A percentile compares a stretch with the other conserved stretches of the same genome.
These are phyloP conservation scores for Sporothrix protearum DNA, from an alignment of 2,329 filamentous ascomycete genomes.

Conservation along the genomic window DNA sequence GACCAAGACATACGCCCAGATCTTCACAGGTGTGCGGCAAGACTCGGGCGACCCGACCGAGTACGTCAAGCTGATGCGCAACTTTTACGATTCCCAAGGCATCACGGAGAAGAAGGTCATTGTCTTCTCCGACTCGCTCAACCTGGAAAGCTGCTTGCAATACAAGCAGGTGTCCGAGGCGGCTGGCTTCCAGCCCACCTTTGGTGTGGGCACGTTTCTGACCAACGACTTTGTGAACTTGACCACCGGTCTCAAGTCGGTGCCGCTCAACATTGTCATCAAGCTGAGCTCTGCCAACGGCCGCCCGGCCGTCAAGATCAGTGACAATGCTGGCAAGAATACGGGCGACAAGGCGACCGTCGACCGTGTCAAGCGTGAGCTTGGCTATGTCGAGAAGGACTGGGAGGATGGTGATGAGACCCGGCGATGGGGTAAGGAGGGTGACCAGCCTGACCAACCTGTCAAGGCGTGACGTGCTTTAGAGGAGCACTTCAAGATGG, in stretches of 20 bases:
- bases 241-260: conserved; percentile 74
- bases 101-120: conserved; percentile 81
- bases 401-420: conserved; percentile 85
- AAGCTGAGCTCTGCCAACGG: conserved; percentile 85
- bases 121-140: conserved; percentile 92
- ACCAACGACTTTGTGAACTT: conserved; percentile 87
- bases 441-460: conserved; percentile 26
- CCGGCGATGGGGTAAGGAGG: conserved; percentile 68
- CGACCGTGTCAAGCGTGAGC: conserved; percentile 73
- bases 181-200: conserved; percentile 77
- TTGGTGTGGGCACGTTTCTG: conserved; percentile 92
- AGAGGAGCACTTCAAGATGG: neutral
- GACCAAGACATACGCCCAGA: conserved; percentile 68
- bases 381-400: conserved; percentile 80
- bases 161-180: conserved; percentile 83
- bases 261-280: conserved; percentile 94
- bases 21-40: conserved; percentile 81
- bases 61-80: conserved; percentile 73
- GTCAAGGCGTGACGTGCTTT: neutral
- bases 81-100: conserved; percentile 73
- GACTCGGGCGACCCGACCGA: conserved; percentile 82
- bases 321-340: conserved; percentile 87
- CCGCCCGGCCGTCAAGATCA: conserved; percentile 85
- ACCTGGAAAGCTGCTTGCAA: conserved; percentile 84
- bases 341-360: conserved; percentile 81